Evolutionary conservation across 108 stramenopile species (phyloP).

Genomic region (Seminavis robusta): DNA sequence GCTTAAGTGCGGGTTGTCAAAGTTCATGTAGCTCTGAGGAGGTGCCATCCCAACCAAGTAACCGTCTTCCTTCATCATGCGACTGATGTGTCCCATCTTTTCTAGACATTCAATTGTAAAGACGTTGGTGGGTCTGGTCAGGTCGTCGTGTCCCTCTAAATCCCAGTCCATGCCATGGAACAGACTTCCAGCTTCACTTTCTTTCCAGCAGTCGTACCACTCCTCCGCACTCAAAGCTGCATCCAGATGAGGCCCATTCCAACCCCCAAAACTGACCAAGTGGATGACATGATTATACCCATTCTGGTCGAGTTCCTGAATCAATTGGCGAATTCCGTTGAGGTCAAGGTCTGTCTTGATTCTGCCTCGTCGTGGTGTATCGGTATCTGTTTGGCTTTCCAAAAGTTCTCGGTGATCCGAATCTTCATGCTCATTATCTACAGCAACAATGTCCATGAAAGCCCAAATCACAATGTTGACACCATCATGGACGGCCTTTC

Average conservation of each 20-base stretch:
- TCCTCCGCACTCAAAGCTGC: conserved; percentile 21
- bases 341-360: conserved; percentile 38
- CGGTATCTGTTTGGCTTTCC: background rate
- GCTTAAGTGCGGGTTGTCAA: conserved; percentile 24
- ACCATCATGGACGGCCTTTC: conserved; percentile 49
- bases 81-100: conserved; percentile 56
- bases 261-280: conserved; percentile 71
- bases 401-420: background rate
- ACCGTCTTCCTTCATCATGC: conserved; percentile 36
- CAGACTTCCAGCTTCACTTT: conserved; percentile 19
- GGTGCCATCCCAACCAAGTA: conserved; percentile 81
- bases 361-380: background rate
- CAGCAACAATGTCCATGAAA: conserved; percentile 30
- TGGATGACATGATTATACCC: conserved; percentile 49
- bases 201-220: conserved; percentile 43
- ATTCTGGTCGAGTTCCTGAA: conserved; percentile 15
- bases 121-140: conserved; percentile 29
- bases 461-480: conserved; percentile 73
- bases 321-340: conserved; percentile 24
- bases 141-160: conserved; percentile 75
- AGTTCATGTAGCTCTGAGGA: conserved; percentile 81
- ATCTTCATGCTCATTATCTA: background rate
- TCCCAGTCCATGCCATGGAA: conserved; percentile 90
- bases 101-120: conserved; percentile 56
- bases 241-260: conserved; percentile 76